A percentile compares a stretch with the other conserved stretches of the same genome.
Evolutionary conservation across 306 rosid genomes (phyloP).

Genomic region (Cyamopsis tetragonoloba): DNA sequence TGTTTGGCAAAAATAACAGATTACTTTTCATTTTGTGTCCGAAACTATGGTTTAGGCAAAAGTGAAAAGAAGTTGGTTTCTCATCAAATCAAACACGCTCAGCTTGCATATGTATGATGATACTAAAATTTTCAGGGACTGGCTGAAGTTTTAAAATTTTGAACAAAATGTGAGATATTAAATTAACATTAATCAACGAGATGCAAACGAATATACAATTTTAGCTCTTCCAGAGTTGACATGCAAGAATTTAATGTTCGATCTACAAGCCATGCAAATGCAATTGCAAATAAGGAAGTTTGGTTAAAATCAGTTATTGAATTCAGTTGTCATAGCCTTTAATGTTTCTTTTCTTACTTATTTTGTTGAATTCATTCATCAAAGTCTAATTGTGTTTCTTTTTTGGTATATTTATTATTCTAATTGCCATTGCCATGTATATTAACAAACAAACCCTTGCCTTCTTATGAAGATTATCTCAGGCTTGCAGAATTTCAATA

Average conservation of each 20-base stretch:
- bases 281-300: background rate
- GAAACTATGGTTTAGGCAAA: no score
- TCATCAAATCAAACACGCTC: no score
- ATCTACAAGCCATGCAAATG: background rate
- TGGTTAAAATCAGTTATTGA: no score
- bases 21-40: no score
- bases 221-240: background rate
- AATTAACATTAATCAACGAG: background rate
- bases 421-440: no score
- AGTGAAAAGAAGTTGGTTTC: no score
- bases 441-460: constrained; percentile 25
- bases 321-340: no score
- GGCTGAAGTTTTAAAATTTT: background rate
- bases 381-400: background rate
- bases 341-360: background rate
- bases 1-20: no score
- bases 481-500: constrained; percentile 78
- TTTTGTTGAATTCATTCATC: background rate
- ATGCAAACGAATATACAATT: background rate
- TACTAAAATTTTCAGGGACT: background rate
- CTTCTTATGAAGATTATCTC: constrained; percentile 66
- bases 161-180: background rate
- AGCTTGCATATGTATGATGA: background rate
- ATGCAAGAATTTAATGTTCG: background rate
- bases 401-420: background rate